These are phyloP conservation scores for Alliaria petiolata DNA, from an alignment of 345 rosid genomes.

Conservation along the genomic window DNA sequence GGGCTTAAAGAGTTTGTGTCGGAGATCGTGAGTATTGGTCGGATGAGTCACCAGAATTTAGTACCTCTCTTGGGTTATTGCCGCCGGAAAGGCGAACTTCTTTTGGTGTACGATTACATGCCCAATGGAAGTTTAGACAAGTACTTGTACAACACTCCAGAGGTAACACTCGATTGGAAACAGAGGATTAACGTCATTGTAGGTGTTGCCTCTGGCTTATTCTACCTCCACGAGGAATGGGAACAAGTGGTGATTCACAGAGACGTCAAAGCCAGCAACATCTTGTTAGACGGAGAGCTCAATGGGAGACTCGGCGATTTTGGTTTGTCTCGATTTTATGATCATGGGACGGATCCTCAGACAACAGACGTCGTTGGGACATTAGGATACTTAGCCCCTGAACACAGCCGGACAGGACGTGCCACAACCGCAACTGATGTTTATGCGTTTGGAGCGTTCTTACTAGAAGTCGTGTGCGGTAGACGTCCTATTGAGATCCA, in stretches of 20 bases:
- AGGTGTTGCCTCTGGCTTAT: conserved; percentile 64
- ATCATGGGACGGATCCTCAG: conserved; percentile 58
- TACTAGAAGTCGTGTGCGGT: background rate
- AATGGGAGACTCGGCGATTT: conserved; percentile 73
- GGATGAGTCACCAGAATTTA: background rate
- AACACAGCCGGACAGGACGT: background rate
- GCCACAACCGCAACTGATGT: background rate
- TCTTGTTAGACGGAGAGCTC: background rate
- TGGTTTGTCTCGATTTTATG: conserved; percentile 66
- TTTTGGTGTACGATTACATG: background rate
- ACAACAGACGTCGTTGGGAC: conserved; percentile 77
- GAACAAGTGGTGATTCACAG: conserved; percentile 41
- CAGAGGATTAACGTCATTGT: conserved; percentile 58
- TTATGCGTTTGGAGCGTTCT: background rate
- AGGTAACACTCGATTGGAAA: conserved; percentile 49
- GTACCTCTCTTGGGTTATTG: background rate
- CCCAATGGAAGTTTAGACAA: background rate
- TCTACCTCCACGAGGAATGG: conserved; percentile 74
- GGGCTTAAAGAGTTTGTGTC: background rate
- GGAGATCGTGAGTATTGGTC: background rate
- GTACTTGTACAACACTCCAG: conserved; percentile 48
- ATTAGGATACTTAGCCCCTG: conserved; percentile 27
- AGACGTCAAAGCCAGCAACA: background rate
- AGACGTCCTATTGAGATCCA: background rate
- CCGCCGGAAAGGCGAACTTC: background rate